Base-by-base conservation (phyloP, 306 rosid genomes). In the Lagenaria siceraria region DNA sequence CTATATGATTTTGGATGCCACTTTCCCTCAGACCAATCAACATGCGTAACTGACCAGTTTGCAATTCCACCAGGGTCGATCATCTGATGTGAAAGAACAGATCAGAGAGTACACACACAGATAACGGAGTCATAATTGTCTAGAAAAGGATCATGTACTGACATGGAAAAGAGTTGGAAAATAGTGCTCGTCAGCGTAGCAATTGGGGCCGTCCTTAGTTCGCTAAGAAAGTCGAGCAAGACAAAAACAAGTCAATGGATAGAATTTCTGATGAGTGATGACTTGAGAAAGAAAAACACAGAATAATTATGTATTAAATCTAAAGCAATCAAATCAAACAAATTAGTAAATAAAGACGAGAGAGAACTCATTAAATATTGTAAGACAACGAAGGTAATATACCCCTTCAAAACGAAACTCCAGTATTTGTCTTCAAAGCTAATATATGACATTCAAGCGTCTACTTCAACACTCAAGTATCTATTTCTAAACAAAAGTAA, bases 1-100 rank as follows among this genome's bases (percentile, higher is more conserved):
- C 83, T 86, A 81, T 90, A 96, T 2, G 93, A 83, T 77, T 92
- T 96, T 62, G 99, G 99, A 74, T 96, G 99, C 99, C 99, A 96
- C 86, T 96, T 96, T 86, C 91, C 91, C 84, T 96, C 99, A 12
- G 98, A 92, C 99, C 99, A 96, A 85, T 96, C 99, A 78, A 96
- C 99, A 85, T 96, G 98, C 35, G 99, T 96, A 60, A 96, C 78
- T 0, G 99, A 92, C 99, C 99, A 96, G 78, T 96, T 96, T 71
- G 99, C 90, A 83, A 96, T 90, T 78, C 99, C 99, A 75, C 87
- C 89, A 60, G 99, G 92, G 89, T 96, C 98, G 48, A 89, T 80
- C 36, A 96, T 80, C 99, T 96, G 77, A 73, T 53, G 72, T 42
- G 49, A 19, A 74, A 38, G 79, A 19, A 52, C 21, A 46, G 55